A percentile compares a stretch with the other conserved stretches of the same genome.
These are phyloP conservation scores for Trypanosomatidae sp. DNA, from an alignment of 208 protist species.

Conservation along the genomic window DNA sequence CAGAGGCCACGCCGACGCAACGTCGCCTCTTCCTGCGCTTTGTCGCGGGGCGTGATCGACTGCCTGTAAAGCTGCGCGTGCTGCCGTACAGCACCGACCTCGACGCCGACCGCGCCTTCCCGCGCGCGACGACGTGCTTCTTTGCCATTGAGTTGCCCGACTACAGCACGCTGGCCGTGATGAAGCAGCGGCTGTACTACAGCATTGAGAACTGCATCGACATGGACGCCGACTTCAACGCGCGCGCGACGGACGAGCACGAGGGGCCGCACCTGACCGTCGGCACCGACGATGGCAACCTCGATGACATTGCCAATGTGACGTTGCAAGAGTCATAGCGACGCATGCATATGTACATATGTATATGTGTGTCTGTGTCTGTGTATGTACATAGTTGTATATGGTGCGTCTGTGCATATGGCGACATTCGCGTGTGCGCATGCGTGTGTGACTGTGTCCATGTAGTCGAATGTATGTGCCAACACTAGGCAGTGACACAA, in stretches of 20 bases:
- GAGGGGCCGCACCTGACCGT: constrained; percentile 70
- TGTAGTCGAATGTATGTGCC: too few species aligned
- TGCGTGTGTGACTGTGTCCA: too few species aligned
- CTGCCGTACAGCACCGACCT: constrained; percentile 52
- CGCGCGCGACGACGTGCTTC: constrained; percentile 93
- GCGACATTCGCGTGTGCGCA: too few species aligned
- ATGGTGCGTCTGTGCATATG: too few species aligned
- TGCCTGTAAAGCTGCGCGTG: constrained; percentile 79
- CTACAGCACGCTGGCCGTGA: constrained; percentile 88
- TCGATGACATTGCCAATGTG: not conserved
- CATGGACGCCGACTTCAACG: constrained; percentile 92
- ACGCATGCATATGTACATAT: too few species aligned
- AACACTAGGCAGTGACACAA: too few species aligned
- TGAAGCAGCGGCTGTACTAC: constrained; percentile 91
- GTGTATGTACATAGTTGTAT: too few species aligned
- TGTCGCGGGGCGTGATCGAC: constrained; percentile 76
- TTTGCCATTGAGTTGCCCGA: constrained; percentile 91
- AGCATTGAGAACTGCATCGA: constrained; percentile 91
- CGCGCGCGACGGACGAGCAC: constrained; percentile 54
- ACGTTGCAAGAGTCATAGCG: not conserved
- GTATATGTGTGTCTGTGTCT: too few species aligned
- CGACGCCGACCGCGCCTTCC: constrained; percentile 79
- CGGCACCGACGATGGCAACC: constrained; percentile 21
- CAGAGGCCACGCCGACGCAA: constrained; percentile 68
- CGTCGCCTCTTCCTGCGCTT: constrained; percentile 87